A percentile compares a stretch with the other conserved stretches of the same genome.
These are phyloP conservation scores for Hypomyces rosellus DNA, from an alignment of 2,329 filamentous ascomycete genomes.

Conservation along the genomic window DNA sequence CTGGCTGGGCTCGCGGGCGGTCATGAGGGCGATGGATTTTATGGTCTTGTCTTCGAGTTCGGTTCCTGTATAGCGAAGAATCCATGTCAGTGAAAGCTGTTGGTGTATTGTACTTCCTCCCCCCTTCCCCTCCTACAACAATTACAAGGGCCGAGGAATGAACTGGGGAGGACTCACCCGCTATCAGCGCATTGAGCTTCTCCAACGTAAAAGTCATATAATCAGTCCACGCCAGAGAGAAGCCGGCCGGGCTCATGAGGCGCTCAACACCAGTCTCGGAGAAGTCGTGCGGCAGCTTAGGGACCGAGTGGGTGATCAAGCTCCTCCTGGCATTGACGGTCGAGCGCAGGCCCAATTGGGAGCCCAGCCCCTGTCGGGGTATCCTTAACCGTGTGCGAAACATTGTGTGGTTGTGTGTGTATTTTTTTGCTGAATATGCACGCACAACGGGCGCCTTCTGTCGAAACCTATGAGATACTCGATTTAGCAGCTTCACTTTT, in stretches of 20 bases:
- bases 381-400: conserved; percentile 49
- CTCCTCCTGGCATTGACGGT: conserved; percentile 32
- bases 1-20: conserved; percentile 69
- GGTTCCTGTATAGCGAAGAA: conserved; percentile 48
- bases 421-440: not conserved
- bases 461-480: not conserved
- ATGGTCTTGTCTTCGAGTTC: conserved; percentile 54
- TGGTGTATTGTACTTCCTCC: not conserved
- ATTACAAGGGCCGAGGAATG: not conserved
- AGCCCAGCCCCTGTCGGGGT: conserved; percentile 36
- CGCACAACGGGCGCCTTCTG: not conserved
- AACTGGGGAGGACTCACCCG: conserved; percentile 49
- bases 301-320: conserved; percentile 38
- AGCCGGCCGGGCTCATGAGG: conserved; percentile 63
- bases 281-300: conserved; percentile 41
- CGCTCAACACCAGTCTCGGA: conserved; percentile 53
- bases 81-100: conserved; percentile 12
- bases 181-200: conserved; percentile 67
- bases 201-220: conserved; percentile 72
- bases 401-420: conserved; percentile 29
- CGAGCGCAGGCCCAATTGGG: conserved; percentile 30
- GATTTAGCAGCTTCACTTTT: no score
- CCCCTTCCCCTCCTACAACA: not conserved
- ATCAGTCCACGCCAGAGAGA: conserved; percentile 71
- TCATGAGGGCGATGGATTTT: conserved; percentile 64